Evolutionary conservation across 495 filamentous ascomycete genomes (phyloP), one percentile per base, ranked within the genome.

Genomic region (Thermothielavioides terrestris): DNA sequence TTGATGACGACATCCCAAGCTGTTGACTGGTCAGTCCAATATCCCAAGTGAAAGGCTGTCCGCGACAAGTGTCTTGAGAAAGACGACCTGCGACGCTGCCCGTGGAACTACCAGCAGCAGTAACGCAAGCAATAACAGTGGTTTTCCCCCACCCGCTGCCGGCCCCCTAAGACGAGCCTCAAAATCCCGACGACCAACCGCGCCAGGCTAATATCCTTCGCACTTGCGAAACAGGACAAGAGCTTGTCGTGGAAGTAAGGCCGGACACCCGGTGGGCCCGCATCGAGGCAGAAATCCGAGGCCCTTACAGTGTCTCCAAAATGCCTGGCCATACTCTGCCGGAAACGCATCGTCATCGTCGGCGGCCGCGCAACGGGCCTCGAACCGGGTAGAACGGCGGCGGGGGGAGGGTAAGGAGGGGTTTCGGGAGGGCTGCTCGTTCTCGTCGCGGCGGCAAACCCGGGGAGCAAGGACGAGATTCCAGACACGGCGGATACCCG

Each of bases 281-380:
- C 23, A 38, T 9, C 26, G 20, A 1, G 21, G 21, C 21, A 35
- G 23, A 18, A 36, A 35, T 21, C n/a, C 6, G 12, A 9, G 6
- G 17, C 34, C 44, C 64, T 62, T 59, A 68, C 66, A 34, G 46
- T 59, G 17, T 65, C 64, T 40, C 64, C 64, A 41, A 68, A 64
- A 28, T 60, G 64, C 46, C 57, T 60, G 26, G 60, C 60, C 49
- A 68, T 57, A 31, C 59, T 53, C 37, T 63, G 56, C 17, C 66
- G 56, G 53, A 68, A 64, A 3, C 58, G 60, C 63, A 67, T 67
- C 23, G n/a, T n/a, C n/a, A n/a, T 21, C 21, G 34, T 34, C 23
- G 12, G 31, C 15, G 28, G 34, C 27, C 43, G 23, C 17, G 11
- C 21, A 11, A 18, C 8, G 10, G 36, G 25, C 8, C 20, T 23